Base-by-base conservation (phyloP, 345 rosid species). In the Eucalyptus decipiens region DNA sequence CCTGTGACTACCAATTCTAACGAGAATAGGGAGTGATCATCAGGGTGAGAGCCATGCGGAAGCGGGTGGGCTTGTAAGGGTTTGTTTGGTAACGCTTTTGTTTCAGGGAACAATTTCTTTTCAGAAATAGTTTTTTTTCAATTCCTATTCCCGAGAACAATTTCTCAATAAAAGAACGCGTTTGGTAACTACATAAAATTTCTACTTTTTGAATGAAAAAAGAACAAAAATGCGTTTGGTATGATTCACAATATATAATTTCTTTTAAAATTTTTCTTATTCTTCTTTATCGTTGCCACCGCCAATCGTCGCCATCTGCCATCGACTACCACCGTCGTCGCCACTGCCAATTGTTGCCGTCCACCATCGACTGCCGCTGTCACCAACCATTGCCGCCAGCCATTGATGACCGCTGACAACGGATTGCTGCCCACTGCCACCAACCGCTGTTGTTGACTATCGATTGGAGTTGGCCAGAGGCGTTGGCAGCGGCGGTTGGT, bases 281-380 rank as follows among this genome's bases (percentile, higher is more conserved):
- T 50, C 3, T 50, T 50, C 52, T 50, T 50, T 50, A 50, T 50
- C 4, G 1, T 1, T 7, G 0, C 52, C 21, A 16, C 4, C 8
- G 1, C 19, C 52, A 6, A 50, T 50, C 1, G 21, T 50, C 0
- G 21, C 0, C 0, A 0, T 50, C 0, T 3, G 21, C 17, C 17
- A 1, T 8, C 3, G 0, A 50, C 18, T 4, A 1, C 8, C 52
- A 5, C 7, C 7, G 0, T 50, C 1, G 19, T 1, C 1, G 0
- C 52, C 52, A 50, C 1, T 1, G 0, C 52, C 8, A 0, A 50
- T 50, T 0, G 8, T 37, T 37, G 37, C 37, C 37, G 37, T 37
- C 37, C n/a, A n/a, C n/a, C n/a, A n/a, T n/a, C 37, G 37, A 37
- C 37, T 37, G 48, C 47, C 3, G 3, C 10, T 8, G 1, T 43